Evolutionary conservation across 2,329 filamentous ascomycete species (phyloP), one percentile per base, ranked within the genome.

Genomic region (Fusarium nelsonii): DNA sequence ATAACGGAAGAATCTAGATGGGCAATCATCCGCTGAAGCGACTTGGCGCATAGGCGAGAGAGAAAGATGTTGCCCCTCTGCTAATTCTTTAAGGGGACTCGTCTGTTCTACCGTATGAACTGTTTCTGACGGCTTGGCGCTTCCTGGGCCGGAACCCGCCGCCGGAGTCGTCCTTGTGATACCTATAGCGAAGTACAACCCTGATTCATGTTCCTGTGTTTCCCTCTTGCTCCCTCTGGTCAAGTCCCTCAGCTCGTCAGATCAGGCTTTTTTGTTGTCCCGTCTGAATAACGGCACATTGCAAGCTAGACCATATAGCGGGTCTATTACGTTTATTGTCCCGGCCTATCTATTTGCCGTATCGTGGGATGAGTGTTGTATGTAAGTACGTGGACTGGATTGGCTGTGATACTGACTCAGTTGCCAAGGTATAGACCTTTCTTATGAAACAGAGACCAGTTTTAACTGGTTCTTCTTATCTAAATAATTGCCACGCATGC

Each of bases 31-130:
- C 55, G 50, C 58, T 68, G 59, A 65, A 63, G 66, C 56, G 59
- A 52, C 59, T 72, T 72, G 63, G 66, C 59, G 63, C 68, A 71
- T 68, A 63, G 67, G 58, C 37, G 53, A 49, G 39, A 52, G 58
- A 56, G 20, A 58, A 45, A 67, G 33, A 8, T 16, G 46, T 20
- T 45, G 30, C 14, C 18, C 20, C 23, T 49, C 30, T 30, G 28
- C 8, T 51, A 3, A 12, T 39, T 30, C 20, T n/a, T 39, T 34
- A 62, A 54, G 51, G 51, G 58, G 45, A 56, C 52, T 70, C 41
- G n/a, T 59, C 33, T 48, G 46, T 39, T 20, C 18, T 30, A 45
- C 36, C 12, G 46, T 20, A 33, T 39, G 12, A 11, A 40, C 18
- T 48, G 45, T 30, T 15, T 52, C 14, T 56, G n/a, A 16, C 30